A percentile compares a stretch with the other conserved stretches of the same genome.
Evolutionary conservation across 495 filamentous ascomycete species (phyloP).

Genomic region (Corynascus novoguineensis): DNA sequence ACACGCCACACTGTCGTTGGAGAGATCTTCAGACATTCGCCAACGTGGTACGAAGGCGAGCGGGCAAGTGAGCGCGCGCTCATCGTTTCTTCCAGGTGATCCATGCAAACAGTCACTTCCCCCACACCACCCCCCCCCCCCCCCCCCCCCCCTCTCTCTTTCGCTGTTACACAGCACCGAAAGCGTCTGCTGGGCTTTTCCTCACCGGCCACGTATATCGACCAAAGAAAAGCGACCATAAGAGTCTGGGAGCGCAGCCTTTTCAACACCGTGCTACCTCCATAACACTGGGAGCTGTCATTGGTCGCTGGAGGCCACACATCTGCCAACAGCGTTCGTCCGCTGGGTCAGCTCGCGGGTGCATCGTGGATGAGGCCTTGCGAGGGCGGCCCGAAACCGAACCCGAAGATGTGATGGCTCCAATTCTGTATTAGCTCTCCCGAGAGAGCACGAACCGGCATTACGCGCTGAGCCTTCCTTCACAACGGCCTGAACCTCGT

Average conservation of each 20-base stretch:
- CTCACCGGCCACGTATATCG: background rate
- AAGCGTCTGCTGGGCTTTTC: background rate
- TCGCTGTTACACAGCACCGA: background rate
- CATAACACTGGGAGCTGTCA: background rate
- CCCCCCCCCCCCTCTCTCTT: background rate
- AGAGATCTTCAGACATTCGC: slow-evolving; percentile 3
- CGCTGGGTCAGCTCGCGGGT: background rate
- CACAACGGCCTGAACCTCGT: too few relatives aligned
- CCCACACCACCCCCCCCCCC: background rate
- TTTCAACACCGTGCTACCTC: background rate
- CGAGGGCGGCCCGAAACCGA: background rate
- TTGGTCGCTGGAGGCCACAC: background rate
- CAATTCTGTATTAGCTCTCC: slow-evolving; percentile 4
- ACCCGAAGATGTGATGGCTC: slow-evolving; percentile 2
- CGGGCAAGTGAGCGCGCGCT: background rate
- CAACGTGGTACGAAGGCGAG: background rate
- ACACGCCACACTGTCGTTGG: background rate
- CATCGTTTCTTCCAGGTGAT: background rate
- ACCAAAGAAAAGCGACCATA: background rate
- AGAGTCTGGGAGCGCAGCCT: background rate
- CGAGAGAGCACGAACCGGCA: too few relatives aligned
- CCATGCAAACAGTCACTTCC: background rate
- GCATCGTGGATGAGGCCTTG: slow-evolving; percentile 1
- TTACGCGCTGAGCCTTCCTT: too few relatives aligned
- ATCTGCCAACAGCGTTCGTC: background rate